Evolutionary conservation across 257 asterid species (phyloP).

Genomic region (Gentiana straminea): DNA sequence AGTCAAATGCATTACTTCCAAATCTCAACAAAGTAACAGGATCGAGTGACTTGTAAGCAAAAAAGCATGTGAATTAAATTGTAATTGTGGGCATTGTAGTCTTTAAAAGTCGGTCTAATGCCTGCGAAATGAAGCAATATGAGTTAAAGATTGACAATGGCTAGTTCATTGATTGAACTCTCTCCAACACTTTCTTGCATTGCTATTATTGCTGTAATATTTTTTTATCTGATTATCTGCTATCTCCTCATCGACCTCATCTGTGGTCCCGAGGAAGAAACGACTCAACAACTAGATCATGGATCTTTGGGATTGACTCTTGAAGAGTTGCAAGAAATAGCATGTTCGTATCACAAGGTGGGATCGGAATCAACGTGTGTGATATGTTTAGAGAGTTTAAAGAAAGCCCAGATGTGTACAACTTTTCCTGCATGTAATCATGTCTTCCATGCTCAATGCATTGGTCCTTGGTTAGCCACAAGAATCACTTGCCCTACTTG

Average conservation of each 20-base stretch:
- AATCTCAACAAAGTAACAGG: not conserved
- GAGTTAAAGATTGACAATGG: constrained; percentile 7
- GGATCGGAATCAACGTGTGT: constrained; percentile 25
- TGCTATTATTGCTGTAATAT: constrained; percentile 27
- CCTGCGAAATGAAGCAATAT: too few relatives aligned
- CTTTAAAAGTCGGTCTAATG: not conserved
- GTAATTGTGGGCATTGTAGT: not conserved
- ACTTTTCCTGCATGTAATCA: constrained; percentile 49
- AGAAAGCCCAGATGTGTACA: constrained; percentile 32
- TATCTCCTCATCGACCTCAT: constrained; percentile 32
- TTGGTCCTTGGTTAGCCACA: constrained; percentile 55
- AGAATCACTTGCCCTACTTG: constrained; percentile 48
- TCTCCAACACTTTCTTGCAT: constrained; percentile 43
- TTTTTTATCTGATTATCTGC: constrained; percentile 34
- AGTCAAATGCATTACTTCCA: not conserved
- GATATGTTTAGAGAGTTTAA: constrained; percentile 44
- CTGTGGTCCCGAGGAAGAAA: constrained; percentile 9
- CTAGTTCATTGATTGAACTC: constrained; percentile 20
- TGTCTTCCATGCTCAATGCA: constrained; percentile 49
- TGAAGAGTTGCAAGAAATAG: constrained; percentile 38
- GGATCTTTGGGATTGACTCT: constrained; percentile 22
- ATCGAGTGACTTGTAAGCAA: constrained; percentile 3
- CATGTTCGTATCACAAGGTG: constrained; percentile 22
- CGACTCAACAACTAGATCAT: constrained; percentile 1
- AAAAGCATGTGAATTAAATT: constrained; percentile 21